phyloP scores from a whole-genome alignment of 2,329 filamentous ascomycete species.

The Lecanoromycetidae sp. region DNA sequence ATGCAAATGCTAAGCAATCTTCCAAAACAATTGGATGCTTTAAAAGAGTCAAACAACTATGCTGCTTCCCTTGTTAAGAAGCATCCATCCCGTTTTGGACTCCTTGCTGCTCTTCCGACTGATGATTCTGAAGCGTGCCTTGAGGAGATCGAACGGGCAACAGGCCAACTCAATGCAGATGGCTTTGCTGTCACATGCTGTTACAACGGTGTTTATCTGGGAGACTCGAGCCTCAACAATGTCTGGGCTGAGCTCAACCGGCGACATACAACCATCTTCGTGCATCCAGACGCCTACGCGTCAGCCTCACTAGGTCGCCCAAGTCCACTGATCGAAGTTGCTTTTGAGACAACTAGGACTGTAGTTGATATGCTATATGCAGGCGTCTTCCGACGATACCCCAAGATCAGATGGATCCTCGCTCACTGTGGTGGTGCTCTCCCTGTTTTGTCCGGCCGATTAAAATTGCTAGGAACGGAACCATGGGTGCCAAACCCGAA shows the following conservation, averaged over 20 bases:
- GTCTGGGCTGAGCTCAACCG: constrained; percentile 39
- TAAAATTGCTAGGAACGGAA: constrained; percentile 6
- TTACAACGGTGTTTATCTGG: constrained; percentile 42
- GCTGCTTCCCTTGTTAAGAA: background rate
- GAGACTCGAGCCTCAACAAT: constrained; percentile 33
- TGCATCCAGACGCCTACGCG: constrained; percentile 33
- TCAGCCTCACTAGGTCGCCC: constrained; percentile 18
- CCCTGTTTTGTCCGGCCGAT: constrained; percentile 22
- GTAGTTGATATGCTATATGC: constrained; percentile 22
- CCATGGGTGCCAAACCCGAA: constrained; percentile 8
- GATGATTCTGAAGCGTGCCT: constrained; percentile 38
- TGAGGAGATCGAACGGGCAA: constrained; percentile 35
- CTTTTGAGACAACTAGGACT: constrained; percentile 23
- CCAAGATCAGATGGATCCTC: constrained; percentile 20
- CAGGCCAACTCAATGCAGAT: constrained; percentile 35
- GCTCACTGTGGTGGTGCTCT: constrained; percentile 23
- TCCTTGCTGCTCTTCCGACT: constrained; percentile 43
- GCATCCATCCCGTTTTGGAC: constrained; percentile 34
- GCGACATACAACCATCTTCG: constrained; percentile 38
- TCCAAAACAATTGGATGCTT: background rate
- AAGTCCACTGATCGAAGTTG: constrained; percentile 22
- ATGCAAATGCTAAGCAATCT: constrained; percentile 9
- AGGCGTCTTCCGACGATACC: constrained; percentile 18
- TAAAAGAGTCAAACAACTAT: background rate
- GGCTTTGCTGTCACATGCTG: constrained; percentile 43